phyloP scores from a whole-genome alignment of 1,284 basidiomycete genomes.

The Caloboletus inedulis region DNA sequence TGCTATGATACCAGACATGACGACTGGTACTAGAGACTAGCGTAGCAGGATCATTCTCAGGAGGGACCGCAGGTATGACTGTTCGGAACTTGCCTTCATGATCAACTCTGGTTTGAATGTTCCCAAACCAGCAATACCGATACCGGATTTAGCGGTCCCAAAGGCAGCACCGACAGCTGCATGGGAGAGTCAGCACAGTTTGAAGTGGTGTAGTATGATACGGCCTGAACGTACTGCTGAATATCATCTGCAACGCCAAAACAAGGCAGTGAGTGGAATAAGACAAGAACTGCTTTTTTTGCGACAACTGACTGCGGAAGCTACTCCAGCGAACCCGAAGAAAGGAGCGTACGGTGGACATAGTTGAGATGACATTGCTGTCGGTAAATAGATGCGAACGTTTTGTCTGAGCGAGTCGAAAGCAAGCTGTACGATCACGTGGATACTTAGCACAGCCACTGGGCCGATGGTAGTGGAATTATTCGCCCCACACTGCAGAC shows the following conservation, averaged over 20 bases:
- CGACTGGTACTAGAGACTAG: constrained; percentile 37
- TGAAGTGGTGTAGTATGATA: neutral
- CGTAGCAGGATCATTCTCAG: constrained; percentile 2
- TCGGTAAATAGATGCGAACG: neutral
- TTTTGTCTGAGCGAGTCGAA: neutral
- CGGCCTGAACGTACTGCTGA: constrained; percentile 65
- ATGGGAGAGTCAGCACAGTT: constrained; percentile 14
- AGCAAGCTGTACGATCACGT: constrained; percentile 15
- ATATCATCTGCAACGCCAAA: constrained; percentile 63
- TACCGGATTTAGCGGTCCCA: constrained; percentile 96
- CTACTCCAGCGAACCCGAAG: constrained; percentile 83
- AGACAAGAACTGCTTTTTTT: neutral
- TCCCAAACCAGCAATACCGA: constrained; percentile 95
- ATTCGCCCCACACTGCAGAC: neutral
- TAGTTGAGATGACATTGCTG: constrained; percentile 45
- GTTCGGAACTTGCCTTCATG: constrained; percentile 76
- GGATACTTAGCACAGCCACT: neutral
- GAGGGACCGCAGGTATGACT: neutral
- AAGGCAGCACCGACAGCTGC: constrained; percentile 91
- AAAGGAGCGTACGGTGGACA: constrained; percentile 84
- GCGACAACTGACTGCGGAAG: constrained; percentile 65
- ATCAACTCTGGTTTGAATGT: constrained; percentile 94
- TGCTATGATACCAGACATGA: constrained; percentile 80
- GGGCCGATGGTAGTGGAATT: no score
- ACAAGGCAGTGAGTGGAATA: constrained; percentile 12